phyloP scores from a whole-genome alignment of 768 basidiomycete species.

The Kwoniella mangroviensis region DNA sequence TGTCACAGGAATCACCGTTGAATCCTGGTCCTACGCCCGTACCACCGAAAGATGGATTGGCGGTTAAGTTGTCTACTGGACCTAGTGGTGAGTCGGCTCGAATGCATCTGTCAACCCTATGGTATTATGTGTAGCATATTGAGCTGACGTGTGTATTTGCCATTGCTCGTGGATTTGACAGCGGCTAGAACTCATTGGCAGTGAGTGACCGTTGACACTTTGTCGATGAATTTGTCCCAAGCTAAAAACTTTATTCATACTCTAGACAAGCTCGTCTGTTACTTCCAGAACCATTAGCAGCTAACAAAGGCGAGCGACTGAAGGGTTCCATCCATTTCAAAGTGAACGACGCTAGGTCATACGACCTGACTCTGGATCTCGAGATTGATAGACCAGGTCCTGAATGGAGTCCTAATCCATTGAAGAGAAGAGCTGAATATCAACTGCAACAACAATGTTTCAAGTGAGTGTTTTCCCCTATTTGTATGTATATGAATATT shows the following conservation, averaged over 20 bases:
- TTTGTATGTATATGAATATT: no score
- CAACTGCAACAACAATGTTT: conserved; percentile 54
- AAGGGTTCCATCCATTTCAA: conserved; percentile 51
- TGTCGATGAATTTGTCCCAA: no score
- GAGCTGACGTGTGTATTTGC: no score
- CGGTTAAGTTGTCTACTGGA: conserved; percentile 52
- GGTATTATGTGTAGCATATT: no score
- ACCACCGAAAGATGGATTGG: conserved; percentile 44
- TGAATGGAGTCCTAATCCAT: conserved; percentile 36
- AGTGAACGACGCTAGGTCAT: conserved; percentile 53
- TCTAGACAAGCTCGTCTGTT: conserved; percentile 55
- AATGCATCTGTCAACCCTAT: no score
- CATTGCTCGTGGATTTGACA: not conserved
- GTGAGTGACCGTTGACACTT: conserved; percentile 40
- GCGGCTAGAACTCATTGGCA: conserved; percentile 57
- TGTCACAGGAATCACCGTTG: conserved; percentile 34
- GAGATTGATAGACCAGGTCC: conserved; percentile 46
- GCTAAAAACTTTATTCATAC: no score
- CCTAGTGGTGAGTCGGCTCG: conserved; percentile 44
- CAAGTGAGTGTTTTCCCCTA: no score
- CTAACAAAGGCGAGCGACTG: conserved; percentile 52
- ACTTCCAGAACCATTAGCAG: conserved; percentile 55
- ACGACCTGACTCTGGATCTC: conserved; percentile 52
- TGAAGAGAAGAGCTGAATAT: conserved; percentile 42
- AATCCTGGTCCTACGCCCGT: conserved; percentile 49